Percentiles rank a stretch among this genome's conserved stretches.
Conservation (phyloP, 2,329 filamentous ascomycete species). For the Epichloe glyceriae region DNA sequence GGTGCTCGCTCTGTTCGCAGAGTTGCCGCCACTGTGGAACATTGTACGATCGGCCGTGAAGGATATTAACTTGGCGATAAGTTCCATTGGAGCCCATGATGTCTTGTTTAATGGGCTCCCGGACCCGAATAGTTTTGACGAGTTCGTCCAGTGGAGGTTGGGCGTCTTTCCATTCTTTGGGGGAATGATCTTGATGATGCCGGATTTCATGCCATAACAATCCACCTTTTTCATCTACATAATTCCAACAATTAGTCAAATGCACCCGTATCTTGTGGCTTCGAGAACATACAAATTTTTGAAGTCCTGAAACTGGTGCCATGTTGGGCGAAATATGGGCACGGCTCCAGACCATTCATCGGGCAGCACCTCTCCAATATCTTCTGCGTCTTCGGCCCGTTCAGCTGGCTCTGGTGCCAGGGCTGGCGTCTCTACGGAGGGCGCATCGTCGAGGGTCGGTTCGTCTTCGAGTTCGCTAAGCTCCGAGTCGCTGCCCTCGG, state of each 20-base stretch:
- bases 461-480: conserved; percentile 52
- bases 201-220: conserved; percentile 91
- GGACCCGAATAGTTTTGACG: conserved; percentile 83
- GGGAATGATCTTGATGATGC: conserved; percentile 95
- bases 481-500: conserved; percentile 50
- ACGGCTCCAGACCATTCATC: conserved; percentile 86
- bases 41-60: conserved; percentile 93
- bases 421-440: conserved; percentile 9
- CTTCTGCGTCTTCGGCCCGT: conserved; percentile 29
- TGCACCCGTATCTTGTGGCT: background rate
- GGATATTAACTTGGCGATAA: conserved; percentile 93
- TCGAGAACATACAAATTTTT: conserved; percentile 59
- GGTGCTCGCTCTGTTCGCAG: conserved; percentile 89
- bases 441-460: conserved; percentile 25
- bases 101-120: conserved; percentile 95
- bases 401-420: conserved; percentile 14
- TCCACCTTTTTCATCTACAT: conserved; percentile 67
- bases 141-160: conserved; percentile 70
- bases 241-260: conserved; percentile 15
- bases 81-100: conserved; percentile 93
- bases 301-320: conserved; percentile 91
- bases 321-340: conserved; percentile 88
- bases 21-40: conserved; percentile 90
- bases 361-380: conserved; percentile 67
- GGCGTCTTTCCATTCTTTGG: conserved; percentile 78